Percentiles rank a stretch among this genome's conserved stretches.
These are phyloP conservation scores for Urostyla sp. DNA, from an alignment of 73 alveolate species.

Conservation along the genomic window DNA sequence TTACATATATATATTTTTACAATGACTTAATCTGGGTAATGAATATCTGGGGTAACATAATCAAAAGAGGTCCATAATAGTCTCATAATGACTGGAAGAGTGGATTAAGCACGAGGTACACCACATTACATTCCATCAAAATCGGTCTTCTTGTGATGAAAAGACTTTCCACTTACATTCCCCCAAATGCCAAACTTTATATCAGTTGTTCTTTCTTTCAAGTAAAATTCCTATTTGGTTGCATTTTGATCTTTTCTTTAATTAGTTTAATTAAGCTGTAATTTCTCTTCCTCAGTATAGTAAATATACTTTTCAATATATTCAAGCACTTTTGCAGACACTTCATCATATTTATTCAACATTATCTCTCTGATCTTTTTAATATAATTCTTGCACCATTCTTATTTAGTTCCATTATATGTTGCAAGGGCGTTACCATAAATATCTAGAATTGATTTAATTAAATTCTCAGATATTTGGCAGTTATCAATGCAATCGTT, in stretches of 20 bases:
- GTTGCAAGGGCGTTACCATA: conserved; percentile 67
- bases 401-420: conserved; percentile 32
- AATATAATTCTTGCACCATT: conserved; percentile 60
- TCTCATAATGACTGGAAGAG: conserved; percentile 57
- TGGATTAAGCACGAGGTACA: conserved; percentile 66
- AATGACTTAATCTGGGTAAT: conserved; percentile 71
- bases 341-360: conserved; percentile 57
- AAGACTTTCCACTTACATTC: conserved; percentile 46
- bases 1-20: conserved; percentile 6
- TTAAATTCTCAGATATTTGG: conserved; percentile 60
- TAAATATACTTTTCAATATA: conserved; percentile 62
- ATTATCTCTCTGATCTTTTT: conserved; percentile 46
- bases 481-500: conserved; percentile 39
- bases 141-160: conserved; percentile 55
- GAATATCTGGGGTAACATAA: conserved; percentile 38
- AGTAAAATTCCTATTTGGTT: conserved; percentile 9
- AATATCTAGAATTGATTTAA: conserved; percentile 28
- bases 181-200: conserved; percentile 66
- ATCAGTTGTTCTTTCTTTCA: conserved; percentile 9
- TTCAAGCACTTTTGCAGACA: conserved; percentile 66
- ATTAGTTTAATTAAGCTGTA: neutral
- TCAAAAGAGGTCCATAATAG: conserved; percentile 72
- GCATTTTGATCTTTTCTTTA: neutral
- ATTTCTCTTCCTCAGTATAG: conserved; percentile 24
- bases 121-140: conserved; percentile 61